Evolutionary conservation across 352 stramenopile species (phyloP).

Genomic region (Phytophthora foliorum): DNA sequence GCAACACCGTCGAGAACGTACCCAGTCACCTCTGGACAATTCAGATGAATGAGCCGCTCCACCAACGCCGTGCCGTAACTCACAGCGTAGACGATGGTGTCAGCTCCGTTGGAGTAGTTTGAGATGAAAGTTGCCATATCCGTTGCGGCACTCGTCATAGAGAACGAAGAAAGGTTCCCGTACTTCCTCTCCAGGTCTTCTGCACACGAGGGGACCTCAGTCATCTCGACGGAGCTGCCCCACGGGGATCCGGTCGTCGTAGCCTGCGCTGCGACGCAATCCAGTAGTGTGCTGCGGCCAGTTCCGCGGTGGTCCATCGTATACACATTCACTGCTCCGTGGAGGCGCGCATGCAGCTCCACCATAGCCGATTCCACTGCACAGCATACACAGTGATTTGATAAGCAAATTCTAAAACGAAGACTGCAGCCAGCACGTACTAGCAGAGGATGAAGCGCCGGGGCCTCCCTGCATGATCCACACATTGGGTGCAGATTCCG

Average conservation of each 20-base stretch:
- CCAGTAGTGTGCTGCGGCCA: constrained; percentile 48
- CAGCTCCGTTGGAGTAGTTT: constrained; percentile 32
- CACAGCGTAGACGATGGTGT: constrained; percentile 51
- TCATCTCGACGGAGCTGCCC: constrained; percentile 25
- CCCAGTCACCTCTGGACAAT: constrained; percentile 44
- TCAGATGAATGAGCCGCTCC: constrained; percentile 59
- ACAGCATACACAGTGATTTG: background rate
- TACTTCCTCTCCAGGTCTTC: constrained; percentile 47
- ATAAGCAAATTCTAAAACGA: background rate
- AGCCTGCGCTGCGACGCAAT: constrained; percentile 54
- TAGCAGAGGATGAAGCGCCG: constrained; percentile 45
- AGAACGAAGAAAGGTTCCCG: constrained; percentile 53
- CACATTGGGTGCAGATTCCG: constrained; percentile 38
- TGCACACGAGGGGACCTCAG: constrained; percentile 45
- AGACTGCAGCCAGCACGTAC: constrained; percentile 24
- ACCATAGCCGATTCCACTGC: constrained; percentile 49
- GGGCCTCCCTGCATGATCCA: constrained; percentile 60
- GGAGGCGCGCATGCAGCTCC: background rate
- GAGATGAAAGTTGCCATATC: constrained; percentile 47
- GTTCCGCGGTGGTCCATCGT: constrained; percentile 68
- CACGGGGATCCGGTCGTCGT: constrained; percentile 45
- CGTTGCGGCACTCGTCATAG: constrained; percentile 48
- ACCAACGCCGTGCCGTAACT: constrained; percentile 63
- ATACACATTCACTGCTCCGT: constrained; percentile 56
- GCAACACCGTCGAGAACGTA: constrained; percentile 61